phyloP scores from a whole-genome alignment of 257 asterid genomes.

The Nicotiana attenuata region DNA sequence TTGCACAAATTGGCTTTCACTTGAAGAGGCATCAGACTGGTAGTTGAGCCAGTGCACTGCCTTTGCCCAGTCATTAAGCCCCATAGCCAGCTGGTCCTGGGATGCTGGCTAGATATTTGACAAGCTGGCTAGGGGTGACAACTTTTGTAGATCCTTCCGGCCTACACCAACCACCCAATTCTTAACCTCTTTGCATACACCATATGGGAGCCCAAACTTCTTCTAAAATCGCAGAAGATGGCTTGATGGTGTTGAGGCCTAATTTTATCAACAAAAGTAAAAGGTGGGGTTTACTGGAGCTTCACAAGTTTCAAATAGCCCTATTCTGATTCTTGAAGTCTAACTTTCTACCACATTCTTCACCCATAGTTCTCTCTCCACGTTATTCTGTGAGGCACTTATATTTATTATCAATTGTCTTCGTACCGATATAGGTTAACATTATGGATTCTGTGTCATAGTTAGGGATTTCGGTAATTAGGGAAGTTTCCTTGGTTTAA shows the following conservation, averaged over 20 bases:
- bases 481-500: neutral
- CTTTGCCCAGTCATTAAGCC: neutral
- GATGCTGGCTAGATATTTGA: neutral
- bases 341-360: neutral
- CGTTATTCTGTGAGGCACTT: neutral
- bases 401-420: conserved; percentile 1
- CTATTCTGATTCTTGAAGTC: neutral
- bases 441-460: neutral
- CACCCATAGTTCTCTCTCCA: neutral
- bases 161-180: neutral
- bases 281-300: neutral
- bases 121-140: neutral
- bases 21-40: neutral
- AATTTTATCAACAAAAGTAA: neutral
- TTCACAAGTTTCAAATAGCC: neutral
- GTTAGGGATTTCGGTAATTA: neutral
- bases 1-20: neutral
- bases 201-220: neutral
- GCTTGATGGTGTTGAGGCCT: neutral
- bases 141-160: neutral
- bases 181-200: neutral
- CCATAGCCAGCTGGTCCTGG: neutral
- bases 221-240: neutral
- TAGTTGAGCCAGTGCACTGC: neutral
- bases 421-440: neutral